phyloP scores from a whole-genome alignment of 2,329 filamentous ascomycete genomes.

The Lasiodiplodia sp. region DNA sequence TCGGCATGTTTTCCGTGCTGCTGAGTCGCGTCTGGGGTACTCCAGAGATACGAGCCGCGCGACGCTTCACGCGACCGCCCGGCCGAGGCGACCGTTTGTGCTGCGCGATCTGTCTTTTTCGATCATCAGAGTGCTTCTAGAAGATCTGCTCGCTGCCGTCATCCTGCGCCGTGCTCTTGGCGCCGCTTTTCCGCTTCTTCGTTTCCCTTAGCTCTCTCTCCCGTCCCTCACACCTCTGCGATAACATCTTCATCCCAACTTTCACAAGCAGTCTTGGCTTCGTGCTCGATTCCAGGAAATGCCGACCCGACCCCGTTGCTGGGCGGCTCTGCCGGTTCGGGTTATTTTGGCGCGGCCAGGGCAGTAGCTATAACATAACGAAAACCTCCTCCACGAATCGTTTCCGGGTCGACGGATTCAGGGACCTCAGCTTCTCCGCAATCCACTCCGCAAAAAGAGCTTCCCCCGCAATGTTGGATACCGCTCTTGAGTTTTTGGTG shows the following conservation, averaged over 20 bases:
- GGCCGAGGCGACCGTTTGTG: background rate
- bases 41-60: conserved; percentile 11
- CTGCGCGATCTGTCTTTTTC: conserved; percentile 1
- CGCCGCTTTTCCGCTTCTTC: background rate
- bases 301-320: background rate
- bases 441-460: conserved; percentile 11
- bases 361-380: conserved; percentile 26
- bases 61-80: background rate
- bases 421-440: conserved; percentile 20
- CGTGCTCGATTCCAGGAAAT: background rate
- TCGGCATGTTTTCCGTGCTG: conserved; percentile 1
- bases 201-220: background rate
- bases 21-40: conserved; percentile 24
- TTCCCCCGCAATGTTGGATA: conserved; percentile 18
- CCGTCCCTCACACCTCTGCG: background rate
- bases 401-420: conserved; percentile 3
- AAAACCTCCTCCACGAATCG: conserved; percentile 24
- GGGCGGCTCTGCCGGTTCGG: background rate
- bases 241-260: background rate
- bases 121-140: conserved; percentile 15
- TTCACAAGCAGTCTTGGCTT: background rate
- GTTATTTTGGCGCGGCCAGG: conserved; percentile 11
- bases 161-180: conserved; percentile 9
- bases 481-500: background rate
- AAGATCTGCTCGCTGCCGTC: conserved; percentile 5